These are phyloP conservation scores for Ascochyta koolunga DNA, from an alignment of 2,329 filamentous ascomycete genomes.

Conservation along the genomic window DNA sequence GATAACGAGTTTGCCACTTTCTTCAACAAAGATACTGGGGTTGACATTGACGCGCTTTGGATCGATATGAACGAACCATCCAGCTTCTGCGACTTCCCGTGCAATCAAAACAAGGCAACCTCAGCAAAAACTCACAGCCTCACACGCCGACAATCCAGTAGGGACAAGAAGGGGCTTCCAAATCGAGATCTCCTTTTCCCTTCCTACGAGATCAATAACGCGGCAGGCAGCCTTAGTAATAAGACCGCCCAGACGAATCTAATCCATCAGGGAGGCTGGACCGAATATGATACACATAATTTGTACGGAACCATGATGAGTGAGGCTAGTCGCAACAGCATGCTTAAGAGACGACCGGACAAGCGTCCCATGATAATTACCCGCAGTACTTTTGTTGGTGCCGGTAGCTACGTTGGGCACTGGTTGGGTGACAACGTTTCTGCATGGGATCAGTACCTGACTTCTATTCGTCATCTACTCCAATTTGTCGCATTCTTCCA, in stretches of 20 bases:
- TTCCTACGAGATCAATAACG: constrained; percentile 69
- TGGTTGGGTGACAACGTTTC: constrained; percentile 63
- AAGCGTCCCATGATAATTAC: constrained; percentile 75
- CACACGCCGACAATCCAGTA: constrained; percentile 21
- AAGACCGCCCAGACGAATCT: constrained; percentile 68
- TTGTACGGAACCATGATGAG: constrained; percentile 80
- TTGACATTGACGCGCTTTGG: constrained; percentile 73
- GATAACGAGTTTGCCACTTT: constrained; percentile 70
- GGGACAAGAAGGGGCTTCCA: constrained; percentile 62
- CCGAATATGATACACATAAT: constrained; percentile 77
- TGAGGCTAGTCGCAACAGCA: constrained; percentile 66
- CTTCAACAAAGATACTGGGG: constrained; percentile 66
- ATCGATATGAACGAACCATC: constrained; percentile 42
- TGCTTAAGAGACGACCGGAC: constrained; percentile 69
- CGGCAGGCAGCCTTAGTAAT: constrained; percentile 52
- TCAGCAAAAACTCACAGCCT: constrained; percentile 22
- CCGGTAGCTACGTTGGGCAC: constrained; percentile 65
- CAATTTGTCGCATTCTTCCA: constrained; percentile 56
- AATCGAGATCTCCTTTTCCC: constrained; percentile 68
- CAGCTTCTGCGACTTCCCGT: constrained; percentile 53
- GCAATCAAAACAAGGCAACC: constrained; percentile 48
- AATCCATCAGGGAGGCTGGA: constrained; percentile 68
- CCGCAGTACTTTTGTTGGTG: constrained; percentile 76
- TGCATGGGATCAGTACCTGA: constrained; percentile 52
- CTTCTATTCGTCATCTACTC: constrained; percentile 49